phyloP scores from a whole-genome alignment of 306 rosid genomes.

The Ceratonia siliqua region DNA sequence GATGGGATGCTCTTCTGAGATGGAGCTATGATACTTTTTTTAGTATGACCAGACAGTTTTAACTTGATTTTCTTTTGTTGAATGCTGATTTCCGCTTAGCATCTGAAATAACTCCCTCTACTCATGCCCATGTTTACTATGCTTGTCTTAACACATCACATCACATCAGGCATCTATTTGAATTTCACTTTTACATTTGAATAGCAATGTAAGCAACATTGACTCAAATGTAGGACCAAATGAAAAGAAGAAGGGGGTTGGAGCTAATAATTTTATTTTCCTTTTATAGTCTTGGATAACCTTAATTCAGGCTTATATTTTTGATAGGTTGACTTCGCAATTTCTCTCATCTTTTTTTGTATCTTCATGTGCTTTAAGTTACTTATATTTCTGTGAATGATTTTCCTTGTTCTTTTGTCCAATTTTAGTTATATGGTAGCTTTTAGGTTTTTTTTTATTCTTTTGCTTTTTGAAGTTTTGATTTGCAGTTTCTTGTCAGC shows the following conservation, averaged over 20 bases:
- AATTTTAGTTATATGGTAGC: neutral
- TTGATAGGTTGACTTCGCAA: neutral
- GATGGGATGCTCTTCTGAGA: neutral
- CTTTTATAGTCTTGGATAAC: neutral
- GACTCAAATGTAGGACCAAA: neutral
- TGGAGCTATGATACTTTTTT: constrained; percentile 1
- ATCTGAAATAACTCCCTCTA: neutral
- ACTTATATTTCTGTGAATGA: neutral
- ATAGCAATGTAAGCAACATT: neutral
- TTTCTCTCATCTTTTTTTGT: neutral
- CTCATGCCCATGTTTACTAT: neutral
- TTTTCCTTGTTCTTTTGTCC: constrained; percentile 12
- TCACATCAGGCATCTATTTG: neutral
- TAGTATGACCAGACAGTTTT: neutral
- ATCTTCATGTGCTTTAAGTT: neutral
- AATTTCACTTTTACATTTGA: neutral
- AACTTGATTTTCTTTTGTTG: neutral
- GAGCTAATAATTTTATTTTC: neutral
- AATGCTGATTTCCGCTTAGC: constrained; percentile 22
- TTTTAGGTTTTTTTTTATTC: constrained; percentile 5
- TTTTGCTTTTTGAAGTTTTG: constrained; percentile 2
- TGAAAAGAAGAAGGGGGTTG: neutral
- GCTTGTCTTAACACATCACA: neutral
- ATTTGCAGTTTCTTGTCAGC: constrained; percentile 11
- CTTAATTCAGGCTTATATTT: neutral